These are phyloP conservation scores for Alloascoidea africana DNA, from an alignment of 805 yeast genomes.

Conservation along the genomic window DNA sequence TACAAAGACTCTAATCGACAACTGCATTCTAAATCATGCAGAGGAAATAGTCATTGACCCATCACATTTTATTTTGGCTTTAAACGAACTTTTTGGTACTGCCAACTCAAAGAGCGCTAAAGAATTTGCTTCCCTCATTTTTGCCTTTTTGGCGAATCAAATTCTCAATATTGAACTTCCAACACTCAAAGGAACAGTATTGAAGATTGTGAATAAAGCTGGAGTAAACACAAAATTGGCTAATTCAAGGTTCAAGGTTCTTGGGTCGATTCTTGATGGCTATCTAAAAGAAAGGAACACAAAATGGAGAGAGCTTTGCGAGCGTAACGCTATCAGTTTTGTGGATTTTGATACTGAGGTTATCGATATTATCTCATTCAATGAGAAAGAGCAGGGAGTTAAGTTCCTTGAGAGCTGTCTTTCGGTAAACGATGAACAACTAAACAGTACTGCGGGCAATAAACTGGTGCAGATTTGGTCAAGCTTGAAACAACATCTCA, in stretches of 20 bases:
- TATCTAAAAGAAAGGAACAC: constrained; percentile 31
- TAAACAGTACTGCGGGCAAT: constrained; percentile 32
- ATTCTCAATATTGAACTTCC: constrained; percentile 37
- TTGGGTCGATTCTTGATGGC: constrained; percentile 24
- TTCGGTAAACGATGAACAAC: constrained; percentile 17
- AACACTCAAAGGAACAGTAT: constrained; percentile 35
- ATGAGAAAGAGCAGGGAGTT: constrained; percentile 45
- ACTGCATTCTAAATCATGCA: constrained; percentile 19
- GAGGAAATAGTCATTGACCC: constrained; percentile 35
- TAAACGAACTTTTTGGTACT: constrained; percentile 19
- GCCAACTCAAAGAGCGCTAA: constrained; percentile 32
- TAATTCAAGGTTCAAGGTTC: constrained; percentile 20
- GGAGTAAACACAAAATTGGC: constrained; percentile 14
- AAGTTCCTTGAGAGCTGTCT: constrained; percentile 45
- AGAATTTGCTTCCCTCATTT: constrained; percentile 28
- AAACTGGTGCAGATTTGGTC: constrained; percentile 43
- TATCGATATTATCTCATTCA: constrained; percentile 42
- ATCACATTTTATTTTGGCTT: constrained; percentile 24
- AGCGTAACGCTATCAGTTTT: constrained; percentile 32
- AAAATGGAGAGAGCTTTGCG: constrained; percentile 27
- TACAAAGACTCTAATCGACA: constrained; percentile 27
- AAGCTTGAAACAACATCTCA: constrained; percentile 39
- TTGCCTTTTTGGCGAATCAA: constrained; percentile 59
- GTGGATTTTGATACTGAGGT: constrained; percentile 40
- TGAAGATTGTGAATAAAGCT: constrained; percentile 28